Percentiles rank a stretch among this genome's conserved stretches.
Conservation (phyloP, 306 rosid genomes). For the Ormosia emarginata region DNA sequence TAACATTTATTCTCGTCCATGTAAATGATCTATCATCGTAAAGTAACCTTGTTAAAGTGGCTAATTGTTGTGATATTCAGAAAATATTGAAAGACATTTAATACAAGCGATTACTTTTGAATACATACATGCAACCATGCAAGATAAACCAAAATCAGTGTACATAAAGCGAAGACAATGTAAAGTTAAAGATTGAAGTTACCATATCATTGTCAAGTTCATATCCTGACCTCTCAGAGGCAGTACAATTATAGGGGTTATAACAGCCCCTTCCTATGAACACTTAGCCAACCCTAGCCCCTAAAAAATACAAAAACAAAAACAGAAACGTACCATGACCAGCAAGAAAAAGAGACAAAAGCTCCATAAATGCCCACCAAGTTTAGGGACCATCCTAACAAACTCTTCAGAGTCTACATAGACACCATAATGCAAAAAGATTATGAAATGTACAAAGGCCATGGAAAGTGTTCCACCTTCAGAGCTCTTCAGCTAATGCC, state of each 20-base stretch:
- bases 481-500: conserved; percentile 11
- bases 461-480: neutral
- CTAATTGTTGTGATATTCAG: too few relatives aligned
- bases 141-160: neutral
- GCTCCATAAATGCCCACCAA: neutral
- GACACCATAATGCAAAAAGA: neutral
- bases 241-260: neutral
- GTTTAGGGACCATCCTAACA: conserved; percentile 22
- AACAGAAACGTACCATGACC: neutral
- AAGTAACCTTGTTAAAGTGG: too few relatives aligned
- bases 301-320: neutral
- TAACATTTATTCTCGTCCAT: too few relatives aligned
- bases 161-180: neutral
- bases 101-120: too few relatives aligned
- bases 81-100: too few relatives aligned
- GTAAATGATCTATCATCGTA: too few relatives aligned
- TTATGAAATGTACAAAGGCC: conserved; percentile 24
- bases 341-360: too few relatives aligned
- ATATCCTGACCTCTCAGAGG: neutral
- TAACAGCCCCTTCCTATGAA: neutral
- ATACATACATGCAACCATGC: neutral
- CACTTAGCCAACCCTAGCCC: neutral
- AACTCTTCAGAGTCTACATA: neutral
- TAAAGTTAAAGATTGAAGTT: neutral
- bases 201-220: neutral